Evolutionary conservation across 176 grass and related monocot genomes (phyloP), one percentile per base, ranked within the genome.

Genomic region (Dendrocalamus sinicus): DNA sequence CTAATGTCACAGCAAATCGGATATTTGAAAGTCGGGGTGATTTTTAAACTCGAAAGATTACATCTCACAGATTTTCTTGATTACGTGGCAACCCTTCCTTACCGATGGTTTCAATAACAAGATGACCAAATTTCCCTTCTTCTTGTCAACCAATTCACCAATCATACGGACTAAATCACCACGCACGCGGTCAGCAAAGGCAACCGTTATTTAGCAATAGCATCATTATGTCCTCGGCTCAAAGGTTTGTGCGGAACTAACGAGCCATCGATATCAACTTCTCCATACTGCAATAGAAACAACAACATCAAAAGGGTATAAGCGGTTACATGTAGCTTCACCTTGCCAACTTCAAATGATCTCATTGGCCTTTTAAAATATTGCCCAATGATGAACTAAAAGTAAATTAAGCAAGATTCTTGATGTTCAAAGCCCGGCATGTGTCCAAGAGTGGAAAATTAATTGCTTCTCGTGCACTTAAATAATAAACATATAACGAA

Each of bases 101-200:
- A 98, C 96, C 91, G 88, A 94, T 99, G 45, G 96, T 99, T 91
- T 99, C 96, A 22, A 96, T 99, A 22, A 99, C 81, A 70, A 99
- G 95, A 73, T 99, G 94, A 78, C 93, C 96, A 88, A 96, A 99
- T 24, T 87, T 3, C 96, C 94, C 66, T 96, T 99, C 94, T 99
- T 99, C 84, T 73, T 92, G 20, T 91, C 72, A 79, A 99, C 92
- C 84, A 99, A 88, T 94, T 99, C 96, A 73, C 92, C 79, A 17
- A 99, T 99, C 94, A 99, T 94, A 89, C 92, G 90, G 40, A 96
- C 96, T 72, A 99, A 91, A 96, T 99, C 96, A 82, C 96, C 96
- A 82, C 96, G 89, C 55, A 99, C 96, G 83, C n/a, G n/a, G n/a
- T n/a, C 94, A 99, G 72, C 96, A 99, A 91, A 99, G 94, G 78